Base-by-base conservation (phyloP, 495 filamentous ascomycete species). In the Talaromyces wortmannii region DNA sequence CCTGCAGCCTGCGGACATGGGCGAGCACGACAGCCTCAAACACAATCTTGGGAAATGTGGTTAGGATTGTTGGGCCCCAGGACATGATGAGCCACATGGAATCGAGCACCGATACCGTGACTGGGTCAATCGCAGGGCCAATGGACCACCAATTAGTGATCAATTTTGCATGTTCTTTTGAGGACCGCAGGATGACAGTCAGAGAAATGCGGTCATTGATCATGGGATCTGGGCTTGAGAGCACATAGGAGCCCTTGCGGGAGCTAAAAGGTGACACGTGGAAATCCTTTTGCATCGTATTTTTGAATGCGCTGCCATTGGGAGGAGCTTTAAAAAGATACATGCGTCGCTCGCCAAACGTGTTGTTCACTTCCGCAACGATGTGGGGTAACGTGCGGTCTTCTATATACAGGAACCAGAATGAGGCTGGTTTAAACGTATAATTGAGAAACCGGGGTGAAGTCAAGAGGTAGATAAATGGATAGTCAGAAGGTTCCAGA, bases 291-390 rank as follows among this genome's bases (percentile, higher is more conserved):
- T 61, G 62, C 83, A 81, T 88, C 18, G 67, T 68, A 36, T 71
- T 67, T 36, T 60, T 75, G 60, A 83, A 76, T 11, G 48, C 23
- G 23, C 23, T 17, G 23, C 23, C 23, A 17, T 50, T 32, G 13
- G 29, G n/a, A 50, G 13, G 48, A 18, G 44, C 52, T 52, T 64
- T 65, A 7, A 67, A 49, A 31, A 67, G 58, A 40, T 67, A 67
- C 46, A 62, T 78, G 17, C 84, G 78, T 50, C 83, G 77, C 64
- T 90, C 87, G 52, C 78, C 83, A 59, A 89, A 89, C 0, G 84
- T 90, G 57, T 90, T 89, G 63, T 87, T 88, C 31, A 90, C 83
- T 61, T 90, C 88, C 12, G 88, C 58, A 43, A 91, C 76, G 67
- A 89, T 81, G 40, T 80, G 79, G 45, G 73, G 73, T 33, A 91